These are phyloP conservation scores for Filobasidium uniguttulatum DNA, from an alignment of 1,284 basidiomycete species.

Conservation along the genomic window DNA sequence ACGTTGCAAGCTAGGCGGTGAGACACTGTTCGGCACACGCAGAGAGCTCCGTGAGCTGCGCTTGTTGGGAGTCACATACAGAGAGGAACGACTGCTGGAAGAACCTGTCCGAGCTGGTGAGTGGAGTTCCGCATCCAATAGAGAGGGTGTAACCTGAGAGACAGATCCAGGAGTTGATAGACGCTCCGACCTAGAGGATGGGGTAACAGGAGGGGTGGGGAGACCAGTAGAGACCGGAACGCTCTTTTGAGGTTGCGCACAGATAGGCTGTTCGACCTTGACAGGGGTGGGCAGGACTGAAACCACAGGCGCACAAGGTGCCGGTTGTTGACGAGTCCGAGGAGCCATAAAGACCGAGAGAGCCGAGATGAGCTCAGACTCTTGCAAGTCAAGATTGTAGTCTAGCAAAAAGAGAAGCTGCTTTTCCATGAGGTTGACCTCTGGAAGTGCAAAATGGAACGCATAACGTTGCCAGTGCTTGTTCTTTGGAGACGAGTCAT, in stretches of 20 bases:
- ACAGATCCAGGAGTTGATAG: too few relatives aligned
- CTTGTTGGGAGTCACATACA: too few relatives aligned
- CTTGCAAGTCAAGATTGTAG: constrained; percentile 40
- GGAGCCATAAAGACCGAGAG: constrained; percentile 49
- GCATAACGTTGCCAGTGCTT: constrained; percentile 75
- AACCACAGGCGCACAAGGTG: not conserved
- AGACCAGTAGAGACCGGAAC: too few relatives aligned
- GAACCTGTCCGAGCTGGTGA: too few relatives aligned
- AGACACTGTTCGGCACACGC: not conserved
- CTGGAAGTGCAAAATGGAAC: constrained; percentile 45
- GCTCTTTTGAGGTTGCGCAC: too few relatives aligned
- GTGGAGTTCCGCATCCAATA: too few relatives aligned
- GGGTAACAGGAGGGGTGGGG: not conserved
- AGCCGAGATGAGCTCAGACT: constrained; percentile 58
- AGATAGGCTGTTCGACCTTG: not conserved
- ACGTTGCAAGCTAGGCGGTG: constrained; percentile 1
- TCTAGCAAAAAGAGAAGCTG: constrained; percentile 80
- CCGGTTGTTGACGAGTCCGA: too few relatives aligned
- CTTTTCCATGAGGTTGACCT: constrained; percentile 91
- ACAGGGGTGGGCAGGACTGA: constrained; percentile 1
- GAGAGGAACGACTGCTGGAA: too few relatives aligned
- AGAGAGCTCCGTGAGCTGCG: too few relatives aligned
- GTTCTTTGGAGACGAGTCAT: constrained; percentile 92
- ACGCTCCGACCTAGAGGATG: too few relatives aligned
- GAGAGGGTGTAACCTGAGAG: too few relatives aligned